phyloP scores from a whole-genome alignment of 192 early-diverging fungal species.

The Coemansia sp. region DNA sequence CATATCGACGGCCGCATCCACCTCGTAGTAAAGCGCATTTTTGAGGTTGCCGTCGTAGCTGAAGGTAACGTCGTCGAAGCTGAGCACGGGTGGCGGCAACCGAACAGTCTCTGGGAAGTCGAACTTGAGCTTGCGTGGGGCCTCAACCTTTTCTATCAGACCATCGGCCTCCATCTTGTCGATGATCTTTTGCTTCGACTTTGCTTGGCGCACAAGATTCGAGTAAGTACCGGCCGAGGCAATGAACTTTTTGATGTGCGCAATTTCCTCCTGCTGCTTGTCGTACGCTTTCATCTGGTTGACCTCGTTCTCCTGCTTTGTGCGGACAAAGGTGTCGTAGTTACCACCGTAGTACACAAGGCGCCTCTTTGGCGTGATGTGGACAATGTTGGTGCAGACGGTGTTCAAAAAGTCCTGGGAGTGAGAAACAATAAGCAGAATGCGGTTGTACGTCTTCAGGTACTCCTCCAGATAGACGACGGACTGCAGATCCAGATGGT shows the following conservation, averaged over 20 bases:
- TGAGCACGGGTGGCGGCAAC: conserved; percentile 93
- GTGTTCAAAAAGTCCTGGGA: conserved; percentile 94
- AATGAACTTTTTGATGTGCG: conserved; percentile 98
- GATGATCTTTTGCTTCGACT: conserved; percentile 99
- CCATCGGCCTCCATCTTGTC: conserved; percentile 99
- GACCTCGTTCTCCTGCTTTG: conserved; percentile 90
- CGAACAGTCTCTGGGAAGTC: conserved; percentile 81
- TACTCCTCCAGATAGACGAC: conserved; percentile 86
- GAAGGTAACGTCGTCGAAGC: conserved; percentile 91
- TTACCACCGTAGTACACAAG: conserved; percentile 95
- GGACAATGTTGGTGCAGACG: conserved; percentile 95
- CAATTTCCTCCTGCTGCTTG: conserved; percentile 99
- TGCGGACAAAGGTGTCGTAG: conserved; percentile 95
- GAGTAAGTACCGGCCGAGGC: conserved; percentile 98
- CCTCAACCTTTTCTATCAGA: conserved; percentile 92
- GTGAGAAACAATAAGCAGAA: conserved; percentile 87
- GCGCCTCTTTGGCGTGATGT: conserved; percentile 87
- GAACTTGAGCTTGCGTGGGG: conserved; percentile 76
- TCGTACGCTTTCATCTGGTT: conserved; percentile 99
- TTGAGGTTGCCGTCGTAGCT: conserved; percentile 83
- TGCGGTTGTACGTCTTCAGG: conserved; percentile 75
- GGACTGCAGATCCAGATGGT: conserved; percentile 90
- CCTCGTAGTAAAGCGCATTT: conserved; percentile 84
- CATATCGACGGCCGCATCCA: conserved; percentile 95
- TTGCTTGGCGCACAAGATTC: conserved; percentile 97